These are phyloP conservation scores for Magnolia sinica DNA, from an alignment of 164 flowering plant genomes.

Conservation along the genomic window DNA sequence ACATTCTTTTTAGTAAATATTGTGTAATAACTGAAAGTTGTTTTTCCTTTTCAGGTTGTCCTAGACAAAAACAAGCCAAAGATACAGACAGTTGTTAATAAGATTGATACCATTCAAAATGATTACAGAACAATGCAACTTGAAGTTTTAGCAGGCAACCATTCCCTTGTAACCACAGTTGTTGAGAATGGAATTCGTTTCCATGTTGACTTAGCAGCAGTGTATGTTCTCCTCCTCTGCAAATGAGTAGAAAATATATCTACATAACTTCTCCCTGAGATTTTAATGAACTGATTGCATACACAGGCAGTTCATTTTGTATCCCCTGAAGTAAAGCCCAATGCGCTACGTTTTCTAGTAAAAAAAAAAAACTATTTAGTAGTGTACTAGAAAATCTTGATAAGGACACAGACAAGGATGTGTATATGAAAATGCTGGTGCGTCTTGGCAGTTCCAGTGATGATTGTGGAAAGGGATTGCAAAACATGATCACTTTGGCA, in stretches of 20 bases:
- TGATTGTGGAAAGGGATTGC: too few relatives aligned
- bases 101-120: constrained; percentile 75
- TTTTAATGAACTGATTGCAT: neutral
- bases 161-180: constrained; percentile 74
- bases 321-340: neutral
- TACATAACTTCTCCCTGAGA: neutral
- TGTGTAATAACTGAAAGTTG: constrained; percentile 9
- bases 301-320: neutral
- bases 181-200: constrained; percentile 84
- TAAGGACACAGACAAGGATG: neutral
- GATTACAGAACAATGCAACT: constrained; percentile 96
- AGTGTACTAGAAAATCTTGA: too few relatives aligned
- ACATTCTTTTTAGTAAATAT: neutral
- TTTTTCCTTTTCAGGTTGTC: constrained; percentile 57
- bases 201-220: constrained; percentile 76
- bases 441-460: neutral
- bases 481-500: too few relatives aligned
- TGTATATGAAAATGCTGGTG: neutral
- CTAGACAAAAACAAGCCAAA: constrained; percentile 88
- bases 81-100: constrained; percentile 91
- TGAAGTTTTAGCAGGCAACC: constrained; percentile 91
- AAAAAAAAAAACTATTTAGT: neutral
- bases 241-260: neutral
- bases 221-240: constrained; percentile 44
- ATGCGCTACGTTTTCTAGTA: neutral